Percentiles rank a stretch among this genome's conserved stretches.
phyloP scores from a whole-genome alignment of 2,329 filamentous ascomycete species.

The Nigrospora osmanthi region DNA sequence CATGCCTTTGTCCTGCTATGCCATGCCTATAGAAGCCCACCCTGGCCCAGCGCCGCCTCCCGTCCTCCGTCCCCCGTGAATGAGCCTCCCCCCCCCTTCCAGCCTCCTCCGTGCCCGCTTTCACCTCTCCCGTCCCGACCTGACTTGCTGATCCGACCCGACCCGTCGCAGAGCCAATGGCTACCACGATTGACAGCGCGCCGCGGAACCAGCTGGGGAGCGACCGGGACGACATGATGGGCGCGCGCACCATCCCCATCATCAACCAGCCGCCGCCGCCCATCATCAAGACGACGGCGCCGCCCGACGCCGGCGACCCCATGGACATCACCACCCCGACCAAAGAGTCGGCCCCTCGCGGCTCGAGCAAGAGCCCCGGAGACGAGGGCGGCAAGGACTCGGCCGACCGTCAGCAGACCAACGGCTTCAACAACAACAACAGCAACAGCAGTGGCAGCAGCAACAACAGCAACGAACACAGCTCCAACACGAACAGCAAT shows the following conservation, averaged over 20 bases:
- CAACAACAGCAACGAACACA: slow-evolving; percentile 22
- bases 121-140: neutral
- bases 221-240: slow-evolving; percentile 35
- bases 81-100: too few species aligned
- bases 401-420: slow-evolving; percentile 18
- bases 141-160: slow-evolving; percentile 1
- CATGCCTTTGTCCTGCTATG: too few species aligned
- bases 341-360: slow-evolving; percentile 33
- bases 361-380: slow-evolving; percentile 36
- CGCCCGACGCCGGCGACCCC: slow-evolving; percentile 44
- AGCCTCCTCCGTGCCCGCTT: too few species aligned
- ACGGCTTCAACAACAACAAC: neutral
- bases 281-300: slow-evolving; percentile 50
- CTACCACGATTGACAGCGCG: slow-evolving; percentile 42
- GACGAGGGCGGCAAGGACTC: slow-evolving; percentile 26
- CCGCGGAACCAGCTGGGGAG: slow-evolving; percentile 33
- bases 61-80: too few species aligned
- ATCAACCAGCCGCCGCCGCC: slow-evolving; percentile 33
- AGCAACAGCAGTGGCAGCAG: slow-evolving; percentile 18
- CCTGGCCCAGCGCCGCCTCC: too few species aligned
- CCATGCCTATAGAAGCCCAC: too few species aligned
- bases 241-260: slow-evolving; percentile 49
- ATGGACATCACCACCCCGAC: slow-evolving; percentile 54
- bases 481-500: slow-evolving; percentile 26
- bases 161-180: slow-evolving; percentile 37